phyloP scores from a whole-genome alignment of 768 basidiomycete genomes.

The Termitomyces sp. region DNA sequence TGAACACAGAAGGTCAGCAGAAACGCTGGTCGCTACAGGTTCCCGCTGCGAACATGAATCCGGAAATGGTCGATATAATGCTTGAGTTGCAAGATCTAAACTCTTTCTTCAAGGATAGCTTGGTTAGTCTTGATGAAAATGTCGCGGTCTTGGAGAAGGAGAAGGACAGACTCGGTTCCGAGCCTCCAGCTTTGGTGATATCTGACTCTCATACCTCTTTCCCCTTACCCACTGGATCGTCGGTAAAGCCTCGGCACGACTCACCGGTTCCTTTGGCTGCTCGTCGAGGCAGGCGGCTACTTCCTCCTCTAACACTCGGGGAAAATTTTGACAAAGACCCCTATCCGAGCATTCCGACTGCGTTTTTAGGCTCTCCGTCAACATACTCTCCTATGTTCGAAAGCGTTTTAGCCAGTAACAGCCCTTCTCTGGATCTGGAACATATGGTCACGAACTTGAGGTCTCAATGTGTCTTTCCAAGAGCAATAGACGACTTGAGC shows the following conservation, averaged over 20 bases:
- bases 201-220: conserved; percentile 42
- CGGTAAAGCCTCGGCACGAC: conserved; percentile 21
- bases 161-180: conserved; percentile 21
- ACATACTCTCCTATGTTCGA: conserved; percentile 34
- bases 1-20: conserved; percentile 25
- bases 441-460: conserved; percentile 48
- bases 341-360: conserved; percentile 44
- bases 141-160: conserved; percentile 15
- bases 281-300: conserved; percentile 36
- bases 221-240: conserved; percentile 35
- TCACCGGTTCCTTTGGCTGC: conserved; percentile 30
- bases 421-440: conserved; percentile 33
- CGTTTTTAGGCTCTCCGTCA: conserved; percentile 42
- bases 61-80: conserved; percentile 40
- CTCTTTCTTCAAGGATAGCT: conserved; percentile 35
- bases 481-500: conserved; percentile 9
- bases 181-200: conserved; percentile 36
- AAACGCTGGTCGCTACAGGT: conserved; percentile 34
- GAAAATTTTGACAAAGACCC: conserved; percentile 19
- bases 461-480: conserved; percentile 32
- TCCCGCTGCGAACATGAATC: conserved; percentile 32
- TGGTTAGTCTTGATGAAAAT: conserved; percentile 20
- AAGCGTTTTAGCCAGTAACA: conserved; percentile 21
- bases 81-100: conserved; percentile 38
- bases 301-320: conserved; percentile 29